Evolutionary conservation across 371 early-diverging fungal genomes (phyloP).

Genomic region (Mucor plumbeus): DNA sequence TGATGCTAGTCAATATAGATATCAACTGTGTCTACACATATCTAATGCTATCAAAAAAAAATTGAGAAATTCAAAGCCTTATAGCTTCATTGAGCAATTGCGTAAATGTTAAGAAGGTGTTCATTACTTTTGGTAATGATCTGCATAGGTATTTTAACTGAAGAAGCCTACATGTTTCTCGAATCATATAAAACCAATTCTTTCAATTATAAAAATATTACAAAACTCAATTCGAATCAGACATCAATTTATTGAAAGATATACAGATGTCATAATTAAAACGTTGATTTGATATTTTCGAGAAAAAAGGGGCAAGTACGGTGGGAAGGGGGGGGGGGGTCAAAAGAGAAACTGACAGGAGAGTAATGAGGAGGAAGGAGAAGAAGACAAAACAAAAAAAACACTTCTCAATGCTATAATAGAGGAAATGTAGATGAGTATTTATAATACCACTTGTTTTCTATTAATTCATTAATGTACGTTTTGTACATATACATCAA

Average conservation of each 20-base stretch:
- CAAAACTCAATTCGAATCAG: neutral
- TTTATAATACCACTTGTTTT: neutral
- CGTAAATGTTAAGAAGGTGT: neutral
- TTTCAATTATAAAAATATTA: too few species aligned
- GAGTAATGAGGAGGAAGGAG: neutral
- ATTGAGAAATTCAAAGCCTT: too few species aligned
- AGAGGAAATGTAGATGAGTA: neutral
- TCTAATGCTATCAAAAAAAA: neutral
- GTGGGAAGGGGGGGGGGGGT: neutral
- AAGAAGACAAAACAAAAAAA: neutral
- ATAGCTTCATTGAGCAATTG: neutral
- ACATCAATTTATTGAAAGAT: neutral
- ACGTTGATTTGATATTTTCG: neutral
- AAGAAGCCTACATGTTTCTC: neutral
- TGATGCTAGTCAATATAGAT: too few species aligned
- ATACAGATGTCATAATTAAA: neutral
- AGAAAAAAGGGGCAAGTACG: neutral
- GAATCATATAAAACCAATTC: neutral
- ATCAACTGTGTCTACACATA: neutral
- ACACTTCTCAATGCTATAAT: neutral
- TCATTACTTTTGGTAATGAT: neutral
- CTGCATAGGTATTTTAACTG: neutral
- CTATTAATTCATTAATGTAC: too few species aligned
- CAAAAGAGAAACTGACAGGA: neutral
- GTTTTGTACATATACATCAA: too few species aligned